These are phyloP conservation scores for Entoloma clypeatum DNA, from an alignment of 1,284 basidiomycete species.

Conservation along the genomic window DNA sequence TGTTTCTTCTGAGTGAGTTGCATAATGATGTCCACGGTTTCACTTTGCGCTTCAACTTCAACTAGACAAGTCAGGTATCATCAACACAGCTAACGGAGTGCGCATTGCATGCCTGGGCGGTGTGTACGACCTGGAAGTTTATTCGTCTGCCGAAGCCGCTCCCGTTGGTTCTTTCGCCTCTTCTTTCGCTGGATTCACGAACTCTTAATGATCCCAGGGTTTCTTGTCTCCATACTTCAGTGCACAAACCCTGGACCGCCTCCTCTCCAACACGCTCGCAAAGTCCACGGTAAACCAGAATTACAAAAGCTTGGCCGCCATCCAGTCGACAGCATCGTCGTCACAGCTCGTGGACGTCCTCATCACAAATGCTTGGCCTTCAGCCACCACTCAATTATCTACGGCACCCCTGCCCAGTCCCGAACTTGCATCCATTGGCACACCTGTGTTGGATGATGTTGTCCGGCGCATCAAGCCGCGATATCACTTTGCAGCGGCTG, in stretches of 20 bases:
- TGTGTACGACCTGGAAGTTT: constrained; percentile 62
- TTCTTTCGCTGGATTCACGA: constrained; percentile 3
- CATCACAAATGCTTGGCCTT: constrained; percentile 77
- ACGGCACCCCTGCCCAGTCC: constrained; percentile 45
- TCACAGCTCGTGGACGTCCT: constrained; percentile 79
- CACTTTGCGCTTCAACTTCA: not conserved
- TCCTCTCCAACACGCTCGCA: constrained; percentile 63
- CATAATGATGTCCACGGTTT: constrained; percentile 10
- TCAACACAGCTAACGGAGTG: constrained; percentile 81
- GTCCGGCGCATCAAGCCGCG: constrained; percentile 64
- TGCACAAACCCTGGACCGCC: constrained; percentile 64
- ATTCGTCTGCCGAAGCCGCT: constrained; percentile 50
- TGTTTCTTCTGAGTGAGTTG: constrained; percentile 77
- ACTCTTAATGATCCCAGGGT: constrained; percentile 41
- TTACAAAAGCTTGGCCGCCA: constrained; percentile 67
- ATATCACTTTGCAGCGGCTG: constrained; percentile 74
- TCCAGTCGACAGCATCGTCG: constrained; percentile 53
- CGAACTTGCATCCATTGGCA: constrained; percentile 42
- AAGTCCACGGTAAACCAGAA: constrained; percentile 43
- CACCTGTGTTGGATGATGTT: constrained; percentile 64
- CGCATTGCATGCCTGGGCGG: constrained; percentile 87
- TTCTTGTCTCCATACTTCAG: constrained; percentile 72
- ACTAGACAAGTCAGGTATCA: constrained; percentile 77
- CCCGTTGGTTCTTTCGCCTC: constrained; percentile 44
- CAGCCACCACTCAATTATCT: constrained; percentile 65